Base-by-base conservation (phyloP, 2,329 filamentous ascomycete species). In the Colletotrichum lini region DNA sequence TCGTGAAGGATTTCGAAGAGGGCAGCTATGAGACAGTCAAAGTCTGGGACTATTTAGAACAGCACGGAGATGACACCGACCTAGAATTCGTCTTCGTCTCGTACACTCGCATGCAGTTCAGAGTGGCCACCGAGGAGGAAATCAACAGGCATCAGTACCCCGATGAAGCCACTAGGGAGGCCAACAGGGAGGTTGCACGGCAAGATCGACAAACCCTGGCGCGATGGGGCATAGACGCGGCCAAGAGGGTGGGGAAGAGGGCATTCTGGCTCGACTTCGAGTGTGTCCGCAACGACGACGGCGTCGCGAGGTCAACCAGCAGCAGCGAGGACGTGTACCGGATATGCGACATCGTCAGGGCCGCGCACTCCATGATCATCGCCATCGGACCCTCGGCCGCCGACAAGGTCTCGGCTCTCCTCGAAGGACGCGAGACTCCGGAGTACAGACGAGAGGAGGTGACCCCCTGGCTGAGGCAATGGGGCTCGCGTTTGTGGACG, bases 401-500 rank as follows among this genome's bases (percentile, higher is more conserved):
- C 15, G 64, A 75, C 50, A 45, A 58, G 56, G 40, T 58, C 8
- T 21, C 56, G 4, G 72, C 79, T 38, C 77, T 80, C 77, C 76
- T 86, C 15, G 15, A 42, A 1, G 18, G 18, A 10, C 10, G 21
- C 18, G 56, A 30, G 21, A 10, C 40, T n/a, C 56, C 56, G 9
- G 40, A 8, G 21, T 58, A 58, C 40, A 45, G 18, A 26, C 56
- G 56, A 16, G 56, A 58, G 21, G 42, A 58, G 16, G 56, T 58
- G 13, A 58, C 56, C 6, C 56, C 56, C 9, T 58, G 40, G 56
- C 40, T 58, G 18, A 76, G 79, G 9, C 77, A 83, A 74, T 87
- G 80, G 84, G 86, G 82, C 21, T 80, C 76, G 12, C 80, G 82
- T 4, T 77, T 87, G 23, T 85, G 84, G 80, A 87, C 85, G 0